phyloP scores from a whole-genome alignment of 108 stramenopile genomes.

The Nitzschia sp. region DNA sequence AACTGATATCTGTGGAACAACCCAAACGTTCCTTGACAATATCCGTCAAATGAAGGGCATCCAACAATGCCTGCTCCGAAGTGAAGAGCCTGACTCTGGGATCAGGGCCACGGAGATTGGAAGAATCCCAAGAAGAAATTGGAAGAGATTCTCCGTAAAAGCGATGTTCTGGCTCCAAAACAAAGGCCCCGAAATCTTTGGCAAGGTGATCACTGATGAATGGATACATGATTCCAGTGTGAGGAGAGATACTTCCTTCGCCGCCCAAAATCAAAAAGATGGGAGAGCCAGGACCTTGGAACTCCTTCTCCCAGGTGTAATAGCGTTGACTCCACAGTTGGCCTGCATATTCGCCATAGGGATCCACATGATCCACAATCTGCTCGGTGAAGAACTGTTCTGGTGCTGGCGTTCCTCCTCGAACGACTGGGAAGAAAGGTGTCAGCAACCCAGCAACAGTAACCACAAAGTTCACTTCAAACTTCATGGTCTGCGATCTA shows the following conservation, averaged over 20 bases:
- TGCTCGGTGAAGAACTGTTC: conserved; percentile 26
- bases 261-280: conserved; percentile 82
- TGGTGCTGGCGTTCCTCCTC: conserved; percentile 28
- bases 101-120: conserved; percentile 36
- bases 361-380: conserved; percentile 30
- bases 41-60: conserved; percentile 50
- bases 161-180: conserved; percentile 81
- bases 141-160: conserved; percentile 81
- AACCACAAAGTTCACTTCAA: no score
- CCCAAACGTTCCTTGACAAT: conserved; percentile 28
- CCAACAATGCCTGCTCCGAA: conserved; percentile 69
- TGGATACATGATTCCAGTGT: conserved; percentile 70
- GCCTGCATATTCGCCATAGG: not conserved
- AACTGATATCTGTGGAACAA: conserved; percentile 31
- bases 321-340: conserved; percentile 70
- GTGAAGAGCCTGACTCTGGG: conserved; percentile 53
- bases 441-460: no score
- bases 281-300: conserved; percentile 73
- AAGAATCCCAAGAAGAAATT: conserved; percentile 31
- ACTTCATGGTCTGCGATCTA: no score
- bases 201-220: conserved; percentile 71
- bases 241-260: conserved; percentile 60
- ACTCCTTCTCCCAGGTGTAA: conserved; percentile 54
- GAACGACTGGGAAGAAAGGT: not conserved
- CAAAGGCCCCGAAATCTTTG: conserved; percentile 62